Conservation (phyloP, 2,329 filamentous ascomycete genomes). For the Didymella exigua region DNA sequence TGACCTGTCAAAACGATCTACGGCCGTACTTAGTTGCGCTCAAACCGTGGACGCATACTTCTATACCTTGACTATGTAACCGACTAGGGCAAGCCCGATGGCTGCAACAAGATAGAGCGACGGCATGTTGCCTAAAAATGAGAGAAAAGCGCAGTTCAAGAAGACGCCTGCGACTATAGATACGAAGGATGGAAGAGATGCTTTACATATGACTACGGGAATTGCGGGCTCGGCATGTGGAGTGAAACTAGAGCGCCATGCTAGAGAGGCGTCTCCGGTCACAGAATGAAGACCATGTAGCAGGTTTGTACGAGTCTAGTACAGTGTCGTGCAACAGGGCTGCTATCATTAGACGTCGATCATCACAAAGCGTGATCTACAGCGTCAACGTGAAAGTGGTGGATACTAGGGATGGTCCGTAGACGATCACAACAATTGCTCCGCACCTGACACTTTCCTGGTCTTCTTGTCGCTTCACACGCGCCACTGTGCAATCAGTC, state of each 20-base stretch:
- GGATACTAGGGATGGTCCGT: too few species aligned
- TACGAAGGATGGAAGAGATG: neutral
- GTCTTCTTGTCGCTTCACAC: too few species aligned
- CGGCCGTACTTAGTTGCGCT: neutral
- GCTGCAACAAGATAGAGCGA: neutral
- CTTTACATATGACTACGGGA: neutral
- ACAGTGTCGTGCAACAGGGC: neutral
- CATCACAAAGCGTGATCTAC: neutral
- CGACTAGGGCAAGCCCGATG: neutral
- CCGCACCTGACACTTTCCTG: neutral
- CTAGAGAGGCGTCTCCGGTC: neutral
- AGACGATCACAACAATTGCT: neutral
- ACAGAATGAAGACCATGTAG: neutral
- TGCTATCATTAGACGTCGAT: neutral
- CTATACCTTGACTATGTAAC: neutral
- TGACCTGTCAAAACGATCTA: neutral
- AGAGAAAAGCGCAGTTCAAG: neutral
- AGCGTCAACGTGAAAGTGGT: neutral
- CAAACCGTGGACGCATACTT: neutral
- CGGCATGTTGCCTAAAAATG: neutral
- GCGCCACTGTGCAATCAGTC: too few species aligned
- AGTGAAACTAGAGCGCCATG: neutral
- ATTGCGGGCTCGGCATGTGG: conserved; percentile 3
- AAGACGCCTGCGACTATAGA: neutral
- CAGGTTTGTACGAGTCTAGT: neutral